Conservation (phyloP, 305 asterid genomes). For the Stenogyne calaminthoides region DNA sequence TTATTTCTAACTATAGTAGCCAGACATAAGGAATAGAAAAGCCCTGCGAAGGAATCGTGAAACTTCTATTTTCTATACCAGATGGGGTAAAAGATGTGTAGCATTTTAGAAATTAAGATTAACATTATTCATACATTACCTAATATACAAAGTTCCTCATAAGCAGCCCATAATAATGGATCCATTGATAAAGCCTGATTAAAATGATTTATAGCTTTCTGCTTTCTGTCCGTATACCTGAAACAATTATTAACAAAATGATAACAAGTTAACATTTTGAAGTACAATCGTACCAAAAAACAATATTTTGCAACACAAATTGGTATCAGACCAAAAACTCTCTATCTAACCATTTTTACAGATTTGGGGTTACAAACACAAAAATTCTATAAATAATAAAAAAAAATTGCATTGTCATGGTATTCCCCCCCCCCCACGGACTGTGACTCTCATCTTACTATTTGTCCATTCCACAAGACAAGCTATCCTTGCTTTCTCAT, state of each 20-base stretch:
- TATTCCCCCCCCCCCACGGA: neutral
- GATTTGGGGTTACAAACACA: slow-evolving; percentile 7
- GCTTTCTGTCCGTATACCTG: slow-evolving; percentile 94
- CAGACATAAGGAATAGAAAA: slow-evolving; percentile 1
- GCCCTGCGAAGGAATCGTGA: neutral
- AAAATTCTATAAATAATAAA: slow-evolving; percentile 3
- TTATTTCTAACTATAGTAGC: slow-evolving; percentile 6
- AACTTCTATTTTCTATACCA: slow-evolving; percentile 22
- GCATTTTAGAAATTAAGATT: neutral
- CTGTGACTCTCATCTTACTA: neutral
- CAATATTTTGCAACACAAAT: slow-evolving; percentile 6
- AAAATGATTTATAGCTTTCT: slow-evolving; percentile 87
- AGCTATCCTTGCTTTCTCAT: neutral
- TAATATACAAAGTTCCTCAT: slow-evolving; percentile 93
- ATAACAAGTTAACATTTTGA: slow-evolving; percentile 25
- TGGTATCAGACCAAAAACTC: slow-evolving; percentile 12
- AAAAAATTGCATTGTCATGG: neutral
- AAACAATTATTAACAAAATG: slow-evolving; percentile 30
- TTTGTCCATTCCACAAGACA: slow-evolving; percentile 3
- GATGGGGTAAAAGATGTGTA: slow-evolving; percentile 3
- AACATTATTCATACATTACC: slow-evolving; percentile 46
- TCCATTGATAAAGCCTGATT: slow-evolving; percentile 88
- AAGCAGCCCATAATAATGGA: slow-evolving; percentile 97
- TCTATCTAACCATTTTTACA: neutral
- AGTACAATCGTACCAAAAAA: slow-evolving; percentile 8